Percentiles rank a stretch among this genome's conserved stretches.
phyloP scores from a whole-genome alignment of 495 filamentous ascomycete genomes.

The Clavariopsis aquatica region DNA sequence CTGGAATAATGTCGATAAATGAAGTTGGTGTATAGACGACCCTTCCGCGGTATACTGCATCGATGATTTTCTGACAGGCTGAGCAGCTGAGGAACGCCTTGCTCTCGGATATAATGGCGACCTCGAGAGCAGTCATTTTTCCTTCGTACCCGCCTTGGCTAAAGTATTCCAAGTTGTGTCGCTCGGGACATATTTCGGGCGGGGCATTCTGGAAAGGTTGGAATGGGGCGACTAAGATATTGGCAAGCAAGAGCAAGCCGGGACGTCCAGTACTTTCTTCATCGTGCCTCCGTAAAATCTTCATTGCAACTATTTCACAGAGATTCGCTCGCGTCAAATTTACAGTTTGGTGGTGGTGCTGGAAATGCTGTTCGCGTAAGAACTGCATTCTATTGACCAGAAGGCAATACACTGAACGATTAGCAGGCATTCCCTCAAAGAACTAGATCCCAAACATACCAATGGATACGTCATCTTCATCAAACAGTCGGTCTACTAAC shows the following conservation, averaged over 20 bases:
- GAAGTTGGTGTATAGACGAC: slow-evolving; percentile 70
- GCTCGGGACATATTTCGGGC: slow-evolving; percentile 52
- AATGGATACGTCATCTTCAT: slow-evolving; percentile 67
- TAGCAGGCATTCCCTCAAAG: not conserved
- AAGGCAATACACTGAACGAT: slow-evolving; percentile 61
- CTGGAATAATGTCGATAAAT: slow-evolving; percentile 70
- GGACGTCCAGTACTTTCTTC: slow-evolving; percentile 64
- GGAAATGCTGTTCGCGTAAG: slow-evolving; percentile 63
- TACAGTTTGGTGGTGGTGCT: slow-evolving; percentile 69
- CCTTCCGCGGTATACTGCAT: slow-evolving; percentile 67
- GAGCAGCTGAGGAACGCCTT: slow-evolving; percentile 66
- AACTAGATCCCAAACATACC: slow-evolving; percentile 39
- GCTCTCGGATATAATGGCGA: slow-evolving; percentile 69
- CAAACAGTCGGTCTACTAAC: slow-evolving; percentile 68
- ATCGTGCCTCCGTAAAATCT: slow-evolving; percentile 65
- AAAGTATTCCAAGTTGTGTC: slow-evolving; percentile 51
- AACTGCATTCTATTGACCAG: slow-evolving; percentile 72
- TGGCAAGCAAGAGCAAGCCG: slow-evolving; percentile 65
- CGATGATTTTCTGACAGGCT: slow-evolving; percentile 69
- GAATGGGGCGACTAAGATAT: slow-evolving; percentile 72
- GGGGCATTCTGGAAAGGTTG: slow-evolving; percentile 72
- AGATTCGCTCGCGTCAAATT: slow-evolving; percentile 65
- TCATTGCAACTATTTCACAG: slow-evolving; percentile 67
- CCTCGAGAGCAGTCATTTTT: slow-evolving; percentile 67
- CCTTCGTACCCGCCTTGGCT: slow-evolving; percentile 55